These are phyloP conservation scores for Cryptococcus neoformans DNA, from an alignment of 1,284 basidiomycete species.

Conservation along the genomic window DNA sequence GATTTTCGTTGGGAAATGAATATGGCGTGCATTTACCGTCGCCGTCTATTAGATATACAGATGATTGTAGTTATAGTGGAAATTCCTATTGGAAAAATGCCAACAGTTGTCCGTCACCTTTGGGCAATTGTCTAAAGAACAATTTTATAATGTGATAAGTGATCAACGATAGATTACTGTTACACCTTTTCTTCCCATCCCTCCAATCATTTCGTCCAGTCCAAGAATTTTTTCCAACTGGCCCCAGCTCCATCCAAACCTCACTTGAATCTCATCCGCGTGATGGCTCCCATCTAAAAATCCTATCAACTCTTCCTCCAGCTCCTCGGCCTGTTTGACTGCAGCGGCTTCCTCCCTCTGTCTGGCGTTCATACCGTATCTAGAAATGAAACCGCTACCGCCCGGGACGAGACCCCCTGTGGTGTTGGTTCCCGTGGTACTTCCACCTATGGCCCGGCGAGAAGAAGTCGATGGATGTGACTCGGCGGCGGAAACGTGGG, in stretches of 20 bases:
- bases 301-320: slow-evolving; percentile 55
- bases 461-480: slow-evolving; percentile 15
- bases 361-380: slow-evolving; percentile 12
- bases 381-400: slow-evolving; percentile 8
- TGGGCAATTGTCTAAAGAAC: no score
- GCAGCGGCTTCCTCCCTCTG: slow-evolving; percentile 21
- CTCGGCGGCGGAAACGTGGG: slow-evolving; percentile 3
- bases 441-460: slow-evolving; percentile 6
- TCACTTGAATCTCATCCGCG: slow-evolving; percentile 82
- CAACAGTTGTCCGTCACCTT: no score
- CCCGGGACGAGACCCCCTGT: slow-evolving; percentile 7
- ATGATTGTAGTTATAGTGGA: background rate
- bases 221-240: slow-evolving; percentile 71
- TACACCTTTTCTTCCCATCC: slow-evolving; percentile 38
- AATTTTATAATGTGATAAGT: no score
- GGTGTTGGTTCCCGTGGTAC: background rate
- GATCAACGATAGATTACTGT: slow-evolving; percentile 31
- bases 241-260: slow-evolving; percentile 79
- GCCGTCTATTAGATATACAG: background rate
- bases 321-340: slow-evolving; percentile 13
- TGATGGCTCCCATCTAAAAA: slow-evolving; percentile 84
- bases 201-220: slow-evolving; percentile 29
- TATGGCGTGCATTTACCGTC: no score
- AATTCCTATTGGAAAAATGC: background rate
- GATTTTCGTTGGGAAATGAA: no score